Evolutionary conservation across 768 basidiomycete genomes (phyloP).

Genomic region (Dioszegia hungarica): DNA sequence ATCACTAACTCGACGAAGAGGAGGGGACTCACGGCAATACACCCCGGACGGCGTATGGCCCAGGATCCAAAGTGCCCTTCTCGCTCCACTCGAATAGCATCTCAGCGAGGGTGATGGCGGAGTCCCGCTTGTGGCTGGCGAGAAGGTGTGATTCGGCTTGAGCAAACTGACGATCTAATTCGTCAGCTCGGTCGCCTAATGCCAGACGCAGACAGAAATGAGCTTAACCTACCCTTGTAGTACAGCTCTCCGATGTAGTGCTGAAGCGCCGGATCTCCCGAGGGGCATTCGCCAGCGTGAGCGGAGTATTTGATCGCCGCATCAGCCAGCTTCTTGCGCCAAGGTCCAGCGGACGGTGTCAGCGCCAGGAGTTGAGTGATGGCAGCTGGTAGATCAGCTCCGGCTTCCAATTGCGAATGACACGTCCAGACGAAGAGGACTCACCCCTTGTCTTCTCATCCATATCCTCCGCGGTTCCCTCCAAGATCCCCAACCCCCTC

Average conservation of each 20-base stretch:
- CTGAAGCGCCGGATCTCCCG: slow-evolving; percentile 81
- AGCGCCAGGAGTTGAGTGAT: slow-evolving; percentile 88
- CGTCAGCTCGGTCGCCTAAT: background rate
- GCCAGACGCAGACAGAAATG: background rate
- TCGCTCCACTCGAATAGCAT: slow-evolving; percentile 74
- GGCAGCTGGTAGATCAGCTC: slow-evolving; percentile 56
- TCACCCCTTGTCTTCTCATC: slow-evolving; percentile 75
- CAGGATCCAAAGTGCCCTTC: slow-evolving; percentile 55
- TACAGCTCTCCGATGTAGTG: slow-evolving; percentile 81
- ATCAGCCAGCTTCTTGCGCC: slow-evolving; percentile 87
- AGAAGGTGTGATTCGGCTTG: slow-evolving; percentile 77
- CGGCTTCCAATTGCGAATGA: background rate
- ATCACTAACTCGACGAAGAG: background rate
- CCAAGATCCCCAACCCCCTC: slow-evolving; percentile 79
- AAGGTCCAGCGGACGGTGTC: slow-evolving; percentile 68
- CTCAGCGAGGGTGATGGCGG: slow-evolving; percentile 76
- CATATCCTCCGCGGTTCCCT: slow-evolving; percentile 65
- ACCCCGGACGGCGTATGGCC: slow-evolving; percentile 77
- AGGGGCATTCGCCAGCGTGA: slow-evolving; percentile 69
- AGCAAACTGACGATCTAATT: slow-evolving; percentile 67
- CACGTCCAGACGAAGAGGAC: background rate
- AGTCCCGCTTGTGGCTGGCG: slow-evolving; percentile 80
- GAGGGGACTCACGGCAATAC: slow-evolving; percentile 66
- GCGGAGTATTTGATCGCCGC: slow-evolving; percentile 80
- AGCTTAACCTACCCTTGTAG: slow-evolving; percentile 38